Conservation (phyloP, 352 stramenopile species). For the Stramenopiles sp. region DNA sequence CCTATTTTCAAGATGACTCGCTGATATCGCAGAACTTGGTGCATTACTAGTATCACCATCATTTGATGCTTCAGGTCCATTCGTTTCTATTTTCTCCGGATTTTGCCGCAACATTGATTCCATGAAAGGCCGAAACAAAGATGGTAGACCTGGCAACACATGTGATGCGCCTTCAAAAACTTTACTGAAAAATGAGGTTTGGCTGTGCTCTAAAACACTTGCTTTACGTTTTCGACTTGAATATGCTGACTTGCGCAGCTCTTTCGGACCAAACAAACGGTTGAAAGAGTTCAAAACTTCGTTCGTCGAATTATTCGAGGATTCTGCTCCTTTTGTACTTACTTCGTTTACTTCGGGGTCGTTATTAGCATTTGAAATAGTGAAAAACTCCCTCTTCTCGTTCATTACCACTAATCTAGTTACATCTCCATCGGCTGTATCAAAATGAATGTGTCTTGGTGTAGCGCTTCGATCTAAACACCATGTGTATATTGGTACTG, state of each 20-base stretch:
- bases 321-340: neutral
- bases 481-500: neutral
- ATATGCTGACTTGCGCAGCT: neutral
- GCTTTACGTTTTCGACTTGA: neutral
- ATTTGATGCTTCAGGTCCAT: too few species aligned
- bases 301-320: neutral
- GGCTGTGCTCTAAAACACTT: neutral
- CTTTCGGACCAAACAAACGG: neutral
- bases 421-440: neutral
- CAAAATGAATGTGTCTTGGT: neutral
- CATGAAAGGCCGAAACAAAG: slow-evolving; percentile 56
- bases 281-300: neutral
- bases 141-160: slow-evolving; percentile 52
- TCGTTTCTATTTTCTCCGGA: too few species aligned
- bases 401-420: neutral
- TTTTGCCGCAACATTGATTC: slow-evolving; percentile 41
- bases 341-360: too few species aligned
- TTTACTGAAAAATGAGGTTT: slow-evolving; percentile 14
- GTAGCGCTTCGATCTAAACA: neutral
- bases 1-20: too few species aligned
- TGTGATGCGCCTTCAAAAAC: slow-evolving; percentile 53
- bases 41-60: too few species aligned
- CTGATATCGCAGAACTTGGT: too few species aligned
- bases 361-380: neutral
- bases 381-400: neutral